Evolutionary conservation across 169 alveolate genomes (phyloP), one percentile per base, ranked within the genome.

Genomic region (Miamiensis avidus): DNA sequence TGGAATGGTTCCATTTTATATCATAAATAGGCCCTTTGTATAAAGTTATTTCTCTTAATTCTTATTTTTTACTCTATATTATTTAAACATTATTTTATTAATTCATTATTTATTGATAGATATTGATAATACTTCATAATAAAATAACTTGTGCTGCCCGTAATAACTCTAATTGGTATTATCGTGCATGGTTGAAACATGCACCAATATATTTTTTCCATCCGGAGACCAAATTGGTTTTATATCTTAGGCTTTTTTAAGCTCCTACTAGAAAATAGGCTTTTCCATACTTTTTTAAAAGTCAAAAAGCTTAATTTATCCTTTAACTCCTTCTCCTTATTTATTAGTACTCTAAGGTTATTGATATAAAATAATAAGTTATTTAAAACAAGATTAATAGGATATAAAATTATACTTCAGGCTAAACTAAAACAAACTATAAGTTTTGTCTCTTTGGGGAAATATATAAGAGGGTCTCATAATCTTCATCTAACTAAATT

Each of bases 11-110:
- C 84, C 84, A 79, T 64, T 79, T 1, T 29, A 79, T 65, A 65
- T 79, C 84, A 64, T 79, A 76, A 20, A 79, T 79, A 29, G 65
- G 76, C 1, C 84, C 84, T 64, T 79, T 79, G 15, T 79, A 79
- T 15, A 79, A 64, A 28, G 34, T 49, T 20, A 79, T 65, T 32
- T 33, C 65, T 29, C 65, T 74, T 79, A 79, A 34, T 0, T 65
- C 28, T 0, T n/a, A 27, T 33, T 65, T 31, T 25, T 77, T 72
- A 25, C 33, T 64, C 82, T 77, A 33, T 77, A 31, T 0, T 31
- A 32, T 31, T 28, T 29, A 76, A 25, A 76, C 0, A 31, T 31
- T 32, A 31, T 31, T 1, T 11, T 0, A 15, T 28, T 0, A 76
- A 32, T 76, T 32, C 32, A 76, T 31, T 1, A 31, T 31, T 0